Conservation (phyloP, 2,329 filamentous ascomycete species). For the Diaporthe aspalathi region DNA sequence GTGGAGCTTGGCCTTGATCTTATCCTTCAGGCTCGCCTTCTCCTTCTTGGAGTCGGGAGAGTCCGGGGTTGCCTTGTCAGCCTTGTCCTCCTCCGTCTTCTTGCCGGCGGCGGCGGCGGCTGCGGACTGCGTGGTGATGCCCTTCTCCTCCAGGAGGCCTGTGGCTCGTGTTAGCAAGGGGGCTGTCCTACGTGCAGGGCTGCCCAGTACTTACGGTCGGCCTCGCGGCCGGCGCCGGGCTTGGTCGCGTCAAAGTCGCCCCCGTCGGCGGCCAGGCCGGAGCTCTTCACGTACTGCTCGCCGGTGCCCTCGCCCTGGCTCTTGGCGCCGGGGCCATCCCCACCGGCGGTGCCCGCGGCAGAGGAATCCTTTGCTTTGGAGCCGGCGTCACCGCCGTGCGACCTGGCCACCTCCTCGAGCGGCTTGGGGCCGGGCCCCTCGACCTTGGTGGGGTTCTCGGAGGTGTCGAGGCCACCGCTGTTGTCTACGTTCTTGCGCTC, state of each 20-base stretch:
- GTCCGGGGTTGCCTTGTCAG: slow-evolving; percentile 42
- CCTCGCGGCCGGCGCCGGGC: slow-evolving; percentile 74
- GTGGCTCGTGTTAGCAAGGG: slow-evolving; percentile 5
- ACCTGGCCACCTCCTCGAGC: slow-evolving; percentile 51
- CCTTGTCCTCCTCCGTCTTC: slow-evolving; percentile 40
- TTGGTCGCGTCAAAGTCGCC: slow-evolving; percentile 74
- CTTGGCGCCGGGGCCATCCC: slow-evolving; percentile 45
- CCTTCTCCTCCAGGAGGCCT: slow-evolving; percentile 67
- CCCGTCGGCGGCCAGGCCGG: slow-evolving; percentile 71
- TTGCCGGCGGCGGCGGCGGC: slow-evolving; percentile 40
- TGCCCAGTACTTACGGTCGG: slow-evolving; percentile 65
- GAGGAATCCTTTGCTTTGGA: slow-evolving; percentile 13
- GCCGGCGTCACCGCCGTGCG: slow-evolving; percentile 48
- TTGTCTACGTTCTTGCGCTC: slow-evolving; percentile 52
- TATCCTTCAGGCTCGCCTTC: slow-evolving; percentile 68
- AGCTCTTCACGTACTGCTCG: slow-evolving; percentile 67
- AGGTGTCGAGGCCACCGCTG: slow-evolving; percentile 47
- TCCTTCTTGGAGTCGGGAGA: slow-evolving; percentile 47
- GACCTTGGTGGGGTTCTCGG: slow-evolving; percentile 49
- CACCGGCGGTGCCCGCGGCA: slow-evolving; percentile 25
- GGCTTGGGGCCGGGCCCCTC: slow-evolving; percentile 58
- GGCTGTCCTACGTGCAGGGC: slow-evolving; percentile 39
- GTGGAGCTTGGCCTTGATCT: slow-evolving; percentile 78
- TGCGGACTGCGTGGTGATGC: slow-evolving; percentile 50
- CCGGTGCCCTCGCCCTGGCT: slow-evolving; percentile 61